Conservation (phyloP, 345 rosid genomes). For the Eucalyptus grandis region DNA sequence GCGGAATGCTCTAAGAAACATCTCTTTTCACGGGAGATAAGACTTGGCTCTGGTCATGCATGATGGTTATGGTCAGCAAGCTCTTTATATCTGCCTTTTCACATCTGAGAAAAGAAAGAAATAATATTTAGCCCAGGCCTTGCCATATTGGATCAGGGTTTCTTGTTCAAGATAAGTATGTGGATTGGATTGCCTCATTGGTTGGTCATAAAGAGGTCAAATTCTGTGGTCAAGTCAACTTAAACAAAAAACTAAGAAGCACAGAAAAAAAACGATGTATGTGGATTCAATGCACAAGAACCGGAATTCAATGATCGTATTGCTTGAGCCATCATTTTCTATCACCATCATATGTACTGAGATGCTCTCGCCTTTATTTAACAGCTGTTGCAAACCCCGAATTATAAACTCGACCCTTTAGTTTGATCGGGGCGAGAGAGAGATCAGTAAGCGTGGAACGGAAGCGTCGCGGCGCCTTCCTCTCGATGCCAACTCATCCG, state of each 20-base stretch:
- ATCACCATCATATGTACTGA: not conserved
- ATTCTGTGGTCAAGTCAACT: not conserved
- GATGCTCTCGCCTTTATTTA: not conserved
- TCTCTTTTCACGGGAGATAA: not conserved
- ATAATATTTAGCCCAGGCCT: not conserved
- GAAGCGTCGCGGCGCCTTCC: not conserved
- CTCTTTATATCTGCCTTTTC: not conserved
- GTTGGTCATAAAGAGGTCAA: not conserved
- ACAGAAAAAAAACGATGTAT: not conserved
- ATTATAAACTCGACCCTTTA: not conserved
- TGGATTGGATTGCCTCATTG: not conserved
- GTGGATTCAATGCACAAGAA: not conserved
- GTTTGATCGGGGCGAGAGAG: not conserved
- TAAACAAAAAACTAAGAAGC: not conserved
- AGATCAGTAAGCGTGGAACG: not conserved
- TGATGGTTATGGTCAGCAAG: not conserved
- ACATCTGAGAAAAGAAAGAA: not conserved
- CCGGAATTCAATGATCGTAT: not conserved
- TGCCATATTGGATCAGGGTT: not conserved
- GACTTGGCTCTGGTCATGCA: not conserved
- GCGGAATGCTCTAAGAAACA: not conserved
- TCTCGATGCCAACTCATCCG: not conserved
- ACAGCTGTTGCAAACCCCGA: not conserved
- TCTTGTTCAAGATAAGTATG: not conserved
- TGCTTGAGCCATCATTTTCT: not conserved